A percentile compares a stretch with the other conserved stretches of the same genome.
These are phyloP conservation scores for Saccharomycopsis babjevae DNA, from an alignment of 805 yeast species.

Conservation along the genomic window DNA sequence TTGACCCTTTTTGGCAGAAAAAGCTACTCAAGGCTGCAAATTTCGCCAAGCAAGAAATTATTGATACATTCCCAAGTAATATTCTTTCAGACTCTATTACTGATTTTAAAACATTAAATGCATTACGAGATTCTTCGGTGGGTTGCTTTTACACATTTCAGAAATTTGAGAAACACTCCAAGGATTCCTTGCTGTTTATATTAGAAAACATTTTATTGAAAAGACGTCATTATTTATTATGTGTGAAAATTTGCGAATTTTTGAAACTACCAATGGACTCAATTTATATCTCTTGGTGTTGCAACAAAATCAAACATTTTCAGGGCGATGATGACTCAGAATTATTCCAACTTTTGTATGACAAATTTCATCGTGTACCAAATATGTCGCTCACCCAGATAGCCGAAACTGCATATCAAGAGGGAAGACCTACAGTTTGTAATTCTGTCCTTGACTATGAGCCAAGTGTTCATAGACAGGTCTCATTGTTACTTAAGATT, in stretches of 20 bases:
- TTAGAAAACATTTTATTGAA: constrained; percentile 43
- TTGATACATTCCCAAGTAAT: constrained; percentile 44
- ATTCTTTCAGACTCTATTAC: constrained; percentile 55
- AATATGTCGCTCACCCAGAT: constrained; percentile 49
- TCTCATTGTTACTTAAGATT: constrained; percentile 55
- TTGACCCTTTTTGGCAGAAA: constrained; percentile 73
- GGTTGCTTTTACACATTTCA: constrained; percentile 58
- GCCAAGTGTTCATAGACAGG: constrained; percentile 48
- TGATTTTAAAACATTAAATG: constrained; percentile 56
- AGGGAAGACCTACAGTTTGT: constrained; percentile 68
- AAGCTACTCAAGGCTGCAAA: constrained; percentile 68
- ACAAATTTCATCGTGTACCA: constrained; percentile 32
- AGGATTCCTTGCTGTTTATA: constrained; percentile 27
- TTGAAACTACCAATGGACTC: constrained; percentile 36
- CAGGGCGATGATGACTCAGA: constrained; percentile 47
- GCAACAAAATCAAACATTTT: constrained; percentile 50
- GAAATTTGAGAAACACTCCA: constrained; percentile 42
- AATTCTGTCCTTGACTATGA: constrained; percentile 60
- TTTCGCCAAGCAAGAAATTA: constrained; percentile 64
- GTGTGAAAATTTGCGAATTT: constrained; percentile 49
- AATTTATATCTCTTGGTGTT: constrained; percentile 75
- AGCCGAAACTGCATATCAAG: constrained; percentile 60
- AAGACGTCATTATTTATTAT: constrained; percentile 50
- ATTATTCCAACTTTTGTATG: constrained; percentile 39
- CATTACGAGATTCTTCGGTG: constrained; percentile 50